A percentile compares a stretch with the other conserved stretches of the same genome.
These are phyloP conservation scores for Biscogniauxia sp. DNA, from an alignment of 2,329 filamentous ascomycete genomes.

Conservation along the genomic window DNA sequence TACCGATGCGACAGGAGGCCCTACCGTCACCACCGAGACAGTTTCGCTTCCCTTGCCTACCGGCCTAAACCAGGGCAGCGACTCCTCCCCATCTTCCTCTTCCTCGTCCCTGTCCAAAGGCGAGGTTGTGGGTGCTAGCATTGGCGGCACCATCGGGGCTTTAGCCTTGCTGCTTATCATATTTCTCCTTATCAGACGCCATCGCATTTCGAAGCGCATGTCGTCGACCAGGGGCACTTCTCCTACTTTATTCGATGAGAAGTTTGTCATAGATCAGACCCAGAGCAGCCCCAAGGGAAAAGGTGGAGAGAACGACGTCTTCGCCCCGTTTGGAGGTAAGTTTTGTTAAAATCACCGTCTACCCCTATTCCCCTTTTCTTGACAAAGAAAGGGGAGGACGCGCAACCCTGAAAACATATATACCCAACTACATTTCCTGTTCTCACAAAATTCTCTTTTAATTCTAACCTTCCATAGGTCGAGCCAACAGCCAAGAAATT, in stretches of 20 bases:
- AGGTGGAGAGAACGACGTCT: slow-evolving; percentile 34
- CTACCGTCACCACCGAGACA: slow-evolving; percentile 1
- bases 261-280: slow-evolving; percentile 7
- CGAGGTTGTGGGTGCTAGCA: not conserved
- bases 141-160: slow-evolving; percentile 15
- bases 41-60: slow-evolving; percentile 3
- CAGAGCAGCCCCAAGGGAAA: slow-evolving; percentile 7
- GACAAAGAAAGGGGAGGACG: not conserved
- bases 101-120: not conserved
- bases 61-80: not conserved
- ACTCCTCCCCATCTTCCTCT: too few species aligned
- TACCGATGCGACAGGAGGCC: not conserved
- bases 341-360: not conserved
- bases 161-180: slow-evolving; percentile 17
- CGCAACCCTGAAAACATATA: not conserved
- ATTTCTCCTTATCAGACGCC: slow-evolving; percentile 25
- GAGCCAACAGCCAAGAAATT: slow-evolving; percentile 3
- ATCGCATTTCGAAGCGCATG: slow-evolving; percentile 21
- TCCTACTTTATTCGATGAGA: slow-evolving; percentile 3
- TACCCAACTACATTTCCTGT: not conserved
- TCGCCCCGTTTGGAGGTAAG: slow-evolving; percentile 46
- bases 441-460: not conserved
- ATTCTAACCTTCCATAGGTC: slow-evolving; percentile 4
- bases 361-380: not conserved
- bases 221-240: slow-evolving; percentile 8